Base-by-base conservation (phyloP, 257 asterid genomes). In the Coffea canephora region DNA sequence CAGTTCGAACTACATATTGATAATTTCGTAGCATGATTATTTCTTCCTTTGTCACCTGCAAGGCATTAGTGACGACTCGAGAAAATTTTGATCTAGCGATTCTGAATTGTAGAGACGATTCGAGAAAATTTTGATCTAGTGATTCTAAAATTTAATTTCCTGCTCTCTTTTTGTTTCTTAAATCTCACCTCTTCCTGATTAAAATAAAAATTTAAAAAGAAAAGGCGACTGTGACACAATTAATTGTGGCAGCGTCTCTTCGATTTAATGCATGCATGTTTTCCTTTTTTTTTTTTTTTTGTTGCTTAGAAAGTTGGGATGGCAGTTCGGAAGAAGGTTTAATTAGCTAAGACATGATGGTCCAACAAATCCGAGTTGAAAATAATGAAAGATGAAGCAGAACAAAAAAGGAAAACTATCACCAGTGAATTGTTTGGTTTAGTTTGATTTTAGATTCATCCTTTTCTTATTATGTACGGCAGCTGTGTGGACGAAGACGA, bases 391-490 rank as follows among this genome's bases (percentile, higher is more conserved):
- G 12, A 15, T 15, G 3, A 41, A 70, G 6, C n/a, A 19, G 1
- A 55, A 5, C 62, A 55, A 21, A 70, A 70, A 71, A 19, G 34
- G 31, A 31, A 71, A 12, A 71, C 23, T 6, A 8, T 55, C 62
- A 64, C 7, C 46, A 11, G 5, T 39, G n/a, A 1, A 68, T 36
- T 16, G 46, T 39, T 49, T 50, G 46, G n/a, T 27, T 15, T 49
- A 73, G 5, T 36, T 76, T 64, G 79, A 76, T 64, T 76, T 64
- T 76, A 25, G n/a, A 23, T 39, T 21, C 8, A 46, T 14, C 12
- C 19, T 14, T 73, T 64, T 25, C 79, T 76, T 64, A 65, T 45
- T 65, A 34, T 15, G 16, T 19, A 64, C 39, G 79, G 54, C 31
- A 61, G 39, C n/a, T 48, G 31, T 23, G 76, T 15, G 4, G 18